A percentile compares a stretch with the other conserved stretches of the same genome.
Conservation (phyloP, 2,329 filamentous ascomycete species). For the Leptographium procerum region DNA sequence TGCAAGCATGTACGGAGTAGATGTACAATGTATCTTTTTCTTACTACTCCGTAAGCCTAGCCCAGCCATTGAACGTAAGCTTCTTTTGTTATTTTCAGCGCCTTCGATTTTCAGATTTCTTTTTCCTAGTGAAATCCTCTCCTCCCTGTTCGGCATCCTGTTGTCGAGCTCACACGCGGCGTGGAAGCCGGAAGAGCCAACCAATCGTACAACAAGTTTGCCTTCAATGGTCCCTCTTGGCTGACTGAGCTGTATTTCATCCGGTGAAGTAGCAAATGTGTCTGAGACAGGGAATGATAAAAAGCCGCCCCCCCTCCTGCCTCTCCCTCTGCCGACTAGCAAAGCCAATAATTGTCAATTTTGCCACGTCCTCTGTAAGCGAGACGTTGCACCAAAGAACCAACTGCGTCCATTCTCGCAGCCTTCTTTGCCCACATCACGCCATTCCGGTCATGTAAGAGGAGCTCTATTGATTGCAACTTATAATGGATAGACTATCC, state of each 20-base stretch:
- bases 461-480: background rate
- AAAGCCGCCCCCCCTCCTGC: too few relatives aligned
- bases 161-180: too few relatives aligned
- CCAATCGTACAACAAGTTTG: background rate
- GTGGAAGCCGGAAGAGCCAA: too few relatives aligned
- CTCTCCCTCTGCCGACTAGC: background rate
- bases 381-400: background rate
- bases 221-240: background rate
- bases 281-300: background rate
- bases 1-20: background rate
- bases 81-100: too few relatives aligned
- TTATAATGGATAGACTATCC: too few relatives aligned
- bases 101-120: too few relatives aligned
- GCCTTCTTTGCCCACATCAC: background rate
- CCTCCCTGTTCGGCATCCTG: too few relatives aligned
- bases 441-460: background rate
- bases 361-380: background rate
- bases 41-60: too few relatives aligned
- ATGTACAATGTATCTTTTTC: too few relatives aligned
- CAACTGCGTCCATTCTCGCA: background rate
- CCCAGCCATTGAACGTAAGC: background rate
- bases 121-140: too few relatives aligned
- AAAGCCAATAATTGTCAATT: background rate
- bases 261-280: background rate
- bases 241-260: background rate